A percentile compares a stretch with the other conserved stretches of the same genome.
phyloP scores from a whole-genome alignment of 148 eudicot species.

The Drosera capensis region DNA sequence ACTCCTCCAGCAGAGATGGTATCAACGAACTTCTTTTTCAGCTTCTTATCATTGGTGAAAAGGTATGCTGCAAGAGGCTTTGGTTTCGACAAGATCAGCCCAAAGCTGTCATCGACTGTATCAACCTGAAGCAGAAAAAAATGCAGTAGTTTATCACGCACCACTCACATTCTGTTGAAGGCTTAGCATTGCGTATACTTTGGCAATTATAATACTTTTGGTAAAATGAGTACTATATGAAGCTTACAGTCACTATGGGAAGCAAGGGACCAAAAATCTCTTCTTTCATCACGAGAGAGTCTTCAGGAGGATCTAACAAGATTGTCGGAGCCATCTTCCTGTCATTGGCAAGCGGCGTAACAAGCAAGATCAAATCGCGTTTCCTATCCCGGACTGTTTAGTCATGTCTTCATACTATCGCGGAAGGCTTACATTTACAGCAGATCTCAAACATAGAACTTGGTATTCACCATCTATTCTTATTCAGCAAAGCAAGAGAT shows the following conservation, averaged over 20 bases:
- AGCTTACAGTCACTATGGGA: conserved; percentile 56
- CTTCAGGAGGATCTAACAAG: conserved; percentile 42
- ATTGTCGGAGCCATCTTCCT: conserved; percentile 64
- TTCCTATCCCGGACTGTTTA: background rate
- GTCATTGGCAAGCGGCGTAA: background rate
- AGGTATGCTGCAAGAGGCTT: conserved; percentile 73
- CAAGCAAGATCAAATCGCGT: background rate
- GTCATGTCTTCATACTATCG: background rate
- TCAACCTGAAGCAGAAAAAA: conserved; percentile 27
- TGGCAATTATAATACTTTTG: background rate
- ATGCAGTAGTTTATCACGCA: background rate
- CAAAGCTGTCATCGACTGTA: conserved; percentile 34
- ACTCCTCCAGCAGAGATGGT: conserved; percentile 51
- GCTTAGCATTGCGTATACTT: background rate
- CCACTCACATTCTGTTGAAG: background rate
- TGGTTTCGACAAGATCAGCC: conserved; percentile 37
- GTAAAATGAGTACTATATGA: background rate
- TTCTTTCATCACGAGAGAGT: conserved; percentile 41
- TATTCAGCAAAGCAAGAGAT: too few relatives aligned
- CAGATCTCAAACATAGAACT: too few relatives aligned
- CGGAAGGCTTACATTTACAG: too few relatives aligned
- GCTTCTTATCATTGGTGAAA: conserved; percentile 38
- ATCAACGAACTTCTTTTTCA: conserved; percentile 35
- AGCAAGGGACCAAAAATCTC: conserved; percentile 76
- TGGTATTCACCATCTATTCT: too few relatives aligned